Evolutionary conservation across 2,329 filamentous ascomycete genomes (phyloP).

Genomic region (Cordyceps farinosa): DNA sequence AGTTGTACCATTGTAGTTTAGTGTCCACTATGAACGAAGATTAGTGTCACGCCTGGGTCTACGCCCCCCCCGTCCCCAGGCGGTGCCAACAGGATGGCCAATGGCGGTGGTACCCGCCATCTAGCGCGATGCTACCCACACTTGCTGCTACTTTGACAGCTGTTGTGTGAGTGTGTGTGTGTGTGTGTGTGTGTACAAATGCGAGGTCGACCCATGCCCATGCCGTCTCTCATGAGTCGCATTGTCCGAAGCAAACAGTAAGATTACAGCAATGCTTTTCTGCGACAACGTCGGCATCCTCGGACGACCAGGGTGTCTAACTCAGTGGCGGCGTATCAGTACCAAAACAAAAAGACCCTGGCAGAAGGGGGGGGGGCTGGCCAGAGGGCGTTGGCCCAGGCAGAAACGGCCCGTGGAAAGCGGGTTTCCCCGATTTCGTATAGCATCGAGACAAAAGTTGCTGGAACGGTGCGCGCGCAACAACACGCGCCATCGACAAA

Average conservation of each 20-base stretch:
- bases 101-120: slow-evolving; percentile 15
- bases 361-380: not conserved
- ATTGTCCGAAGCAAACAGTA: not conserved
- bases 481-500: not conserved
- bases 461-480: not conserved
- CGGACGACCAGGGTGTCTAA: not conserved
- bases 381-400: not conserved
- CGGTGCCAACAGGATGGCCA: not conserved
- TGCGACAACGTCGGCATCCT: not conserved
- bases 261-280: too few species aligned
- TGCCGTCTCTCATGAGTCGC: not conserved
- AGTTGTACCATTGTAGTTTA: not conserved
- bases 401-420: not conserved
- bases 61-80: not conserved
- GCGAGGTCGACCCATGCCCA: not conserved
- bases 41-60: not conserved
- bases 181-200: not conserved
- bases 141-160: not conserved
- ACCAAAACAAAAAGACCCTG: not conserved
- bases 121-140: slow-evolving; percentile 17
- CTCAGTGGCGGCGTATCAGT: too few species aligned
- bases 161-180: not conserved
- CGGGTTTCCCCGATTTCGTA: not conserved
- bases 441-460: not conserved
- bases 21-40: slow-evolving; percentile 1